Percentiles rank a stretch among this genome's conserved stretches.
Evolutionary conservation across 2,329 filamentous ascomycete genomes (phyloP).

Genomic region (Aspergillus sclerotialis): DNA sequence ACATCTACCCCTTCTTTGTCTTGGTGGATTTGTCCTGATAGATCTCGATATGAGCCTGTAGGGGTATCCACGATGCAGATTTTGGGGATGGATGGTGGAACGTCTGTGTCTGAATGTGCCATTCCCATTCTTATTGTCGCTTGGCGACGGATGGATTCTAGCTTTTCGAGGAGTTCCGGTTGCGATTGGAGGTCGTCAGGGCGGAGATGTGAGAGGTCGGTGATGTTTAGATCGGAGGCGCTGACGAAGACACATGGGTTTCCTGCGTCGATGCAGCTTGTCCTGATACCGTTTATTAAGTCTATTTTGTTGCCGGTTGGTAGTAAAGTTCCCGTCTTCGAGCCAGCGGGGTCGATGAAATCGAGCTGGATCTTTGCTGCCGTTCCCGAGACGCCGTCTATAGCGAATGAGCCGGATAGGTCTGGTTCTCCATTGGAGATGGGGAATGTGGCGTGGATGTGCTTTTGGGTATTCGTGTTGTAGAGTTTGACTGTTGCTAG

Average conservation of each 20-base stretch:
- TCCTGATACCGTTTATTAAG: constrained; percentile 38
- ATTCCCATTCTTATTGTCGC: constrained; percentile 55
- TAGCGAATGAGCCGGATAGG: constrained; percentile 46
- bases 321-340: constrained; percentile 53
- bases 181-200: constrained; percentile 46
- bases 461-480: constrained; percentile 62
- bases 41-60: constrained; percentile 23
- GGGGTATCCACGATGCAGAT: constrained; percentile 45
- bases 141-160: constrained; percentile 48
- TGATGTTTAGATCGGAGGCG: constrained; percentile 41
- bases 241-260: constrained; percentile 56
- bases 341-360: constrained; percentile 53
- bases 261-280: constrained; percentile 53
- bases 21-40: constrained; percentile 30
- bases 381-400: constrained; percentile 54
- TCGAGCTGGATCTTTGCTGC: constrained; percentile 50
- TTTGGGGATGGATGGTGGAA: constrained; percentile 53
- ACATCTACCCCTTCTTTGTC: constrained; percentile 20
- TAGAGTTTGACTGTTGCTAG: constrained; percentile 49
- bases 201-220: constrained; percentile 26
- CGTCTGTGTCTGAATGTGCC: constrained; percentile 34
- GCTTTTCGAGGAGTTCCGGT: constrained; percentile 30
- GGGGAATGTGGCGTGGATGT: constrained; percentile 50
- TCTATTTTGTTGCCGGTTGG: constrained; percentile 52
- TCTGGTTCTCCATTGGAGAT: constrained; percentile 40